phyloP scores from a whole-genome alignment of 306 rosid genomes.

The Corylus heterophylla region DNA sequence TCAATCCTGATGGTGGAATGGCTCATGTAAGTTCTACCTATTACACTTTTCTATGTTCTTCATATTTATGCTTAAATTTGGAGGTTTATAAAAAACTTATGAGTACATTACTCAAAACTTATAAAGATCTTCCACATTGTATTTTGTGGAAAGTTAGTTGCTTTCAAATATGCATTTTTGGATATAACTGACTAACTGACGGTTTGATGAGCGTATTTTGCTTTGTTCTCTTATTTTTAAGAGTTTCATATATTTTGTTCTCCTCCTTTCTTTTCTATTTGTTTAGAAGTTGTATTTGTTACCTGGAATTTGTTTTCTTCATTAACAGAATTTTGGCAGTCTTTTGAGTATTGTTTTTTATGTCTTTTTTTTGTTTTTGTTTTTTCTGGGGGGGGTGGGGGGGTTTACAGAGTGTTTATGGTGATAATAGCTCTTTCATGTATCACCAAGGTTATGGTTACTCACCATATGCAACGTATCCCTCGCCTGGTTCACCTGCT shows the following conservation, averaged over 20 bases:
- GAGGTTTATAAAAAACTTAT: too few species aligned
- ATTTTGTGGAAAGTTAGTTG: not conserved
- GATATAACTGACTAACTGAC: not conserved
- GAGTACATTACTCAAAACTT: too few species aligned
- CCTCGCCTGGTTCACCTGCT: constrained; percentile 28
- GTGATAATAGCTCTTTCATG: constrained; percentile 45
- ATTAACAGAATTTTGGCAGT: not conserved
- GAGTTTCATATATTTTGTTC: not conserved
- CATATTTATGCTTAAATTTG: not conserved
- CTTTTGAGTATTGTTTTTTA: not conserved
- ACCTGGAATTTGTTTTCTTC: too few species aligned
- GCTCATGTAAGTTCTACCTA: constrained; percentile 35
- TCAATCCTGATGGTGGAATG: constrained; percentile 48
- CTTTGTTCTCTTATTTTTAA: not conserved
- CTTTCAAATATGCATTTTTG: not conserved
- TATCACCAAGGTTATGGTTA: constrained; percentile 49
- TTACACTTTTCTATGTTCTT: not conserved
- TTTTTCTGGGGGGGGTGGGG: too few species aligned
- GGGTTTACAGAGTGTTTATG: constrained; percentile 39
- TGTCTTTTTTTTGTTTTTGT: not conserved
- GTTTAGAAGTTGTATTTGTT: too few species aligned
- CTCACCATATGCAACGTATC: constrained; percentile 44
- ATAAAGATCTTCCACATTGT: not conserved
- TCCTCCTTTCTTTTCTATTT: not conserved
- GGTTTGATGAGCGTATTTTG: not conserved